Percentiles rank a stretch among this genome's conserved stretches.
phyloP scores from a whole-genome alignment of 208 protist species.

The Balamuthia mandrillaris region DNA sequence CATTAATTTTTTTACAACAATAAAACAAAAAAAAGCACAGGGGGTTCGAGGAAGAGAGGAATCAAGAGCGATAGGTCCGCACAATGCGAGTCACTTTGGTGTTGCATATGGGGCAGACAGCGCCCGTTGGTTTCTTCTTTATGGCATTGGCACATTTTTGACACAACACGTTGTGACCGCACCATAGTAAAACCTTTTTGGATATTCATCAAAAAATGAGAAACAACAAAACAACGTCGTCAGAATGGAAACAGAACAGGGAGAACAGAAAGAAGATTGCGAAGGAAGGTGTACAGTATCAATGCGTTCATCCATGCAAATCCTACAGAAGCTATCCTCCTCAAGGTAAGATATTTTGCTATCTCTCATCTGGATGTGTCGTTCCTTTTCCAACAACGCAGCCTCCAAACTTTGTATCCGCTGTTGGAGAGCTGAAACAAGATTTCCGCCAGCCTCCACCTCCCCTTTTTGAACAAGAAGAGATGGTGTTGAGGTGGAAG shows the following conservation, averaged over 20 bases:
- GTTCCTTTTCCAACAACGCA: background rate
- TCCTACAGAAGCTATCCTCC: background rate
- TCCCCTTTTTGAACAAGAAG: background rate
- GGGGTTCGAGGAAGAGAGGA: too few species aligned
- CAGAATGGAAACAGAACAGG: background rate
- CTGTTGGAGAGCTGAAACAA: background rate
- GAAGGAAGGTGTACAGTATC: background rate
- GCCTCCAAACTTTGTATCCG: background rate
- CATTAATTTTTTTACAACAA: too few species aligned
- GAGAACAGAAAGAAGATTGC: background rate
- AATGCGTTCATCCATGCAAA: constrained; percentile 7
- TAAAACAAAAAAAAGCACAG: too few species aligned
- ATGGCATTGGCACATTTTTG: background rate
- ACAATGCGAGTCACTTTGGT: background rate
- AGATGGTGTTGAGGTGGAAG: background rate
- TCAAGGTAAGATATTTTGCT: constrained; percentile 18
- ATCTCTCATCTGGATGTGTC: background rate
- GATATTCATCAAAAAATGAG: too few species aligned
- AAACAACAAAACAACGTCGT: background rate
- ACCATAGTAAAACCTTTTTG: constrained; percentile 7
- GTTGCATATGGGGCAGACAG: constrained; percentile 2
- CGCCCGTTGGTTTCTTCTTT: background rate
- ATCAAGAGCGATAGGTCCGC: background rate
- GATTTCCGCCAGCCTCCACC: background rate
- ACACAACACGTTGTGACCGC: constrained; percentile 14